Evolutionary conservation across 441 rosid genomes (phyloP), one percentile per base, ranked within the genome.

Genomic region (Omphalea diandra): DNA sequence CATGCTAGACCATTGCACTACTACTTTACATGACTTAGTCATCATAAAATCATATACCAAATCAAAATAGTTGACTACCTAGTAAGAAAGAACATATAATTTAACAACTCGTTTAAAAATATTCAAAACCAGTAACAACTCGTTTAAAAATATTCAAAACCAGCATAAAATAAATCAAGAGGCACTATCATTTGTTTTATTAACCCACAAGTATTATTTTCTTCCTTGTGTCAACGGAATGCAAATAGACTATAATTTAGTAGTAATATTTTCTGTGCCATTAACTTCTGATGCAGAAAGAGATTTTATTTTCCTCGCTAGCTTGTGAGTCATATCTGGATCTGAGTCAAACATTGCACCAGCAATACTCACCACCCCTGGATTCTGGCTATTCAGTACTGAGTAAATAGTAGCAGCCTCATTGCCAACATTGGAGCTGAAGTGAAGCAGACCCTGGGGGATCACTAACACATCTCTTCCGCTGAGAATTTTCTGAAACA

Each of bases 361-460:
- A 53, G 70, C 72, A 53, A 79, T 61, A 55, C 73, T 84, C 63
- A 85, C 83, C 27, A 82, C 75, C 17, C 98, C 98, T 3, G 97
- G 96, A 74, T 90, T 94, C 77, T 94, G 98, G 76, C 96, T 83
- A 46, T 82, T 91, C 58, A 84, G 76, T 73, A 91, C 90, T 0
- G 97, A 94, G 71, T 69, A 83, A 18, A 78, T 62, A 2, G 68
- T 74, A 2, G 89, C 97, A 62, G 53, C 46, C 40, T 83, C 90
- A 27, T 62, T 86, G 20, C 98, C 98, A 54, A 50, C 57, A 55
- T 86, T 94, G 55, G 83, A 36, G 76, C 83, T 80, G 67, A 80
- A 91, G 67, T 91, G 97, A 29, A 85, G 83, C 67, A 94, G 72
- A 7, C 93, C 97, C 33, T 79, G 76, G 5, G 98, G 98, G 31